Evolutionary conservation across 1,284 basidiomycete genomes (phyloP).

Genomic region (Marasmius tenuissimus): DNA sequence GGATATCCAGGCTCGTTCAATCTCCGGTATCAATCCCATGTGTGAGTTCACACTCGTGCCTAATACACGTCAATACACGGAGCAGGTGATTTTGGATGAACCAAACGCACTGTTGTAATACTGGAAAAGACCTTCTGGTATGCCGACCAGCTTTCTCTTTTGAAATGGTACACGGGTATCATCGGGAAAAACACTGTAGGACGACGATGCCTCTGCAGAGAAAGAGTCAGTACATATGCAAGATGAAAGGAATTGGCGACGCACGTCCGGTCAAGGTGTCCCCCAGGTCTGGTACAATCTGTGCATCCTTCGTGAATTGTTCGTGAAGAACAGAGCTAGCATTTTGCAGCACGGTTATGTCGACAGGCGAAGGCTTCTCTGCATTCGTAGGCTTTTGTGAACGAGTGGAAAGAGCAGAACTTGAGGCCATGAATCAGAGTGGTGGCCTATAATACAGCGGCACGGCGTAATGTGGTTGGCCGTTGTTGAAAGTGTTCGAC

Average conservation of each 20-base stretch:
- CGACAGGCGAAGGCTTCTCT: slow-evolving; percentile 41
- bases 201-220: slow-evolving; percentile 62
- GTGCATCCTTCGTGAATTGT: slow-evolving; percentile 67
- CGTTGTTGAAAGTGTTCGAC: not conserved
- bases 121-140: slow-evolving; percentile 84
- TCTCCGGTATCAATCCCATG: slow-evolving; percentile 93
- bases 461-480: not conserved
- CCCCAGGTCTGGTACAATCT: slow-evolving; percentile 70
- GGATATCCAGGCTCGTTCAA: slow-evolving; percentile 94
- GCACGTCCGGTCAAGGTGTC: slow-evolving; percentile 60
- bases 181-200: slow-evolving; percentile 77
- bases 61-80: slow-evolving; percentile 23
- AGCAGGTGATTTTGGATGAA: not conserved
- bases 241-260: slow-evolving; percentile 20
- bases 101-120: slow-evolving; percentile 69
- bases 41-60: slow-evolving; percentile 61
- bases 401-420: slow-evolving; percentile 2
- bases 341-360: slow-evolving; percentile 61
- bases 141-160: slow-evolving; percentile 70
- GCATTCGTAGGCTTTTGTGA: not conserved
- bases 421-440: slow-evolving; percentile 8
- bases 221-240: slow-evolving; percentile 9
- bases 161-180: slow-evolving; percentile 81
- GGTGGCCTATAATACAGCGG: not conserved
- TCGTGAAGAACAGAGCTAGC: slow-evolving; percentile 69